A percentile compares a stretch with the other conserved stretches of the same genome.
phyloP scores from a whole-genome alignment of 2,329 filamentous ascomycete genomes.

The Beauveria sp. region DNA sequence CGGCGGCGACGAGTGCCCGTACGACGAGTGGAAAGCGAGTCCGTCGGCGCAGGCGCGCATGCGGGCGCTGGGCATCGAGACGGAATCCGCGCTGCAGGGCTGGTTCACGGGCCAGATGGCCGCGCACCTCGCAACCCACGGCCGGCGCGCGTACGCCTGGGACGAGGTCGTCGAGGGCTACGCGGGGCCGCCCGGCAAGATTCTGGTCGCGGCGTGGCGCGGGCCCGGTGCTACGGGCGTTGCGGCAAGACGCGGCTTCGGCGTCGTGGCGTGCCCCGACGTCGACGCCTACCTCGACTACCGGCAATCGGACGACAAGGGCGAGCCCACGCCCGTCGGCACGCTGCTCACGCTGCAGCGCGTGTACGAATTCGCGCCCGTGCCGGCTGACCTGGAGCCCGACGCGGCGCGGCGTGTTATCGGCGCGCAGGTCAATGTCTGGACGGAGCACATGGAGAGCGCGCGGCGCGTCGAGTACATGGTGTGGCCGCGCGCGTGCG shows the following conservation, averaged over 20 bases:
- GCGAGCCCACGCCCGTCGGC: conserved; percentile 15
- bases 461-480: conserved; percentile 15
- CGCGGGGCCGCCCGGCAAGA: conserved; percentile 6
- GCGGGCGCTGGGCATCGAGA: conserved; percentile 12
- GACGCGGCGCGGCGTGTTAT: conserved; percentile 11
- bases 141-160: conserved; percentile 14
- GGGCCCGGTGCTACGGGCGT: conserved; percentile 13
- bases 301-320: conserved; percentile 14
- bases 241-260: conserved; percentile 14
- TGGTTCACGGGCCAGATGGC: conserved; percentile 16
- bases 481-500: conserved; percentile 12
- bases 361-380: conserved; percentile 13
- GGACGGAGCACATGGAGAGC: conserved; percentile 17
- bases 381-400: conserved; percentile 11
- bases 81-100: conserved; percentile 13
- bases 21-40: conserved; percentile 15
- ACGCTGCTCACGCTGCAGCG: conserved; percentile 13
- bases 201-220: conserved; percentile 14
- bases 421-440: conserved; percentile 15
- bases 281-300: conserved; percentile 15
- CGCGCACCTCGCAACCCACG: conserved; percentile 12
- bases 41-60: conserved; percentile 11
- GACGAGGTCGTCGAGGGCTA: conserved; percentile 15
- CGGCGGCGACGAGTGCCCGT: conserved; percentile 16
- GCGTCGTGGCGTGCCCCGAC: conserved; percentile 15